Evolutionary conservation across 257 asterid genomes (phyloP).

Genomic region (Fraxinus cuspidata): DNA sequence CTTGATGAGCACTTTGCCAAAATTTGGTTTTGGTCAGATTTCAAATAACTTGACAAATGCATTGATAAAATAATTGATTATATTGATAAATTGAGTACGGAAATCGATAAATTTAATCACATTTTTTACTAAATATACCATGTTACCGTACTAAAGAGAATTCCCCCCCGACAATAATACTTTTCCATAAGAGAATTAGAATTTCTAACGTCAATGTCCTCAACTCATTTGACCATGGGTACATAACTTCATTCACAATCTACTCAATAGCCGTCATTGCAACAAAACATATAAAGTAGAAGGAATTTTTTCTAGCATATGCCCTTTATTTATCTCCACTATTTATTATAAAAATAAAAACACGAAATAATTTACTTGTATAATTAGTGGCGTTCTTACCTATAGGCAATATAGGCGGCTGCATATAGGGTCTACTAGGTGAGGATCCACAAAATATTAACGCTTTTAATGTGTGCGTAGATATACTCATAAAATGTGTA

Average conservation of each 20-base stretch:
- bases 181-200: neutral
- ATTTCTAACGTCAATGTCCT: neutral
- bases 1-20: neutral
- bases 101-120: neutral
- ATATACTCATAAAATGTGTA: no score
- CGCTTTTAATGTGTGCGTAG: no score
- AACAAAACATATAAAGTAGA: neutral
- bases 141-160: neutral
- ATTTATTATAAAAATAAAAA: neutral
- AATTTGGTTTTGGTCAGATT: neutral
- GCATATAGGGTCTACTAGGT: no score
- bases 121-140: neutral
- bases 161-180: neutral
- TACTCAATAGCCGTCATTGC: neutral
- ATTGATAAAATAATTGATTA: neutral
- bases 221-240: neutral
- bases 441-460: no score
- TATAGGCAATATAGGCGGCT: no score
- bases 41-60: neutral
- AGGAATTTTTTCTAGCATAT: neutral
- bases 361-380: neutral
- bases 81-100: neutral
- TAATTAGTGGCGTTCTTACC: no score
- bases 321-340: neutral
- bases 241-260: neutral